Evolutionary conservation across 495 filamentous ascomycete species (phyloP).

Genomic region (Penicillium soppii): DNA sequence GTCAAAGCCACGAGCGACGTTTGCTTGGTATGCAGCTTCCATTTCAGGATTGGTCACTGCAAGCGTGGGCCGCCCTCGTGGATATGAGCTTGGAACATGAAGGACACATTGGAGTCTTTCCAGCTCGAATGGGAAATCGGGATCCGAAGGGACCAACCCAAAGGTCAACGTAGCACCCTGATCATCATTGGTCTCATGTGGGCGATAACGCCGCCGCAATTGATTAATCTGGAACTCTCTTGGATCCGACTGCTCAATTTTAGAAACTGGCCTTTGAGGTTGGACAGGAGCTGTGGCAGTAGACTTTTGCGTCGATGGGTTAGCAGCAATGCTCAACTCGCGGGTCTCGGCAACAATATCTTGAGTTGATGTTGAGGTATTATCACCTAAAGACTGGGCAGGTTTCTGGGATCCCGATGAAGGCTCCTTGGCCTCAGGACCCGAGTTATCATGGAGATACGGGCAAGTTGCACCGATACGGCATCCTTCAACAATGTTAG

Average conservation of each 20-base stretch:
- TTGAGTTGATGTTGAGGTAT: conserved; percentile 2
- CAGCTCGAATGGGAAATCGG: conserved; percentile 82
- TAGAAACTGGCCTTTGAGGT: conserved; percentile 64
- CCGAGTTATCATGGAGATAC: conserved; percentile 36
- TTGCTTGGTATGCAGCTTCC: conserved; percentile 74
- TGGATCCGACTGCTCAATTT: conserved; percentile 64
- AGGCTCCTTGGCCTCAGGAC: conserved; percentile 5
- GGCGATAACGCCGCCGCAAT: conserved; percentile 68
- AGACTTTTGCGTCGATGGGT: conserved; percentile 9
- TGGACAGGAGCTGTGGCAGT: conserved; percentile 14
- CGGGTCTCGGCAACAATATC: conserved; percentile 9
- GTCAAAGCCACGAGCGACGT: conserved; percentile 78
- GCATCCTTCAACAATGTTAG: conserved; percentile 38
- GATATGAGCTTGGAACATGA: conserved; percentile 65
- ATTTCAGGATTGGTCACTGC: conserved; percentile 74
- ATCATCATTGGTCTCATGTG: conserved; percentile 53
- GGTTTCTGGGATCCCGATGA: conserved; percentile 9
- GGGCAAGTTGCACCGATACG: conserved; percentile 41
- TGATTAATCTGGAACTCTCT: conserved; percentile 76
- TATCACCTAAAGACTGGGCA: conserved; percentile 2
- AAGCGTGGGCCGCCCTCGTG: conserved; percentile 55
- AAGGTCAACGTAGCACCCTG: conserved; percentile 61
- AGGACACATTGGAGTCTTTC: conserved; percentile 69
- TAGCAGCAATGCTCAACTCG: conserved; percentile 10
- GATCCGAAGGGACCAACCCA: conserved; percentile 74